Base-by-base conservation (phyloP, 257 asterid species). In the Gentiana straminea region DNA sequence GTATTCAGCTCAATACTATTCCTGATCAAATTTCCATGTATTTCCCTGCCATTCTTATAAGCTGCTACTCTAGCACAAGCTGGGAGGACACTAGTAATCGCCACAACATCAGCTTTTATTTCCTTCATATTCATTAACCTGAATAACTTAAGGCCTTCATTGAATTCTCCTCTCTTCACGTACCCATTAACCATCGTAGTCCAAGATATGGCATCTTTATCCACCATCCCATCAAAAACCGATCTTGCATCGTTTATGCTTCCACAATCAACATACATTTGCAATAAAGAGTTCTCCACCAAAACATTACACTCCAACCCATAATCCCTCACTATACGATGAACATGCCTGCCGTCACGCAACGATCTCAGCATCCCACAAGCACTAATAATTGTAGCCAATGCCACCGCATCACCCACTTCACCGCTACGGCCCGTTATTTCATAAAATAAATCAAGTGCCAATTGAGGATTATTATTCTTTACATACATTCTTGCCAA, bases 181-280 rank as follows among this genome's bases (percentile, higher is more conserved):
- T 64, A 61, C 8, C 70, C 71, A 51, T 65, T 55, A 55, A 65
- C 57, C 59, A 70, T 55, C 35, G 67, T 59, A 51, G 75, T 70
- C 71, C 71, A 70, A 49, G 75, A 64, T 44, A 70, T 70, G 49
- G 64, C 70, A 70, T 70, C 71, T 65, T 57, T 70, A 33, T 49
- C 7, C 53, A 5, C 35, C 55, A 70, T 64, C 53, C 49, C 50
- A 70, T 70, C 68, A 60, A 70, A 70, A 44, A 61, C 70, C 7
- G 59, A 59, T 50, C 68, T 62, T n/a, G 71, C 70, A 60, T 70
- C 71, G 46, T 38, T 57, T 13, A 64, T 8, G 33, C 70, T 64
- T 15, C 75, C 75, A 56, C 75, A 70, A 44, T 70, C 71, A 51
- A 65, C n/a, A 52, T 64, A 70, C 75, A 70, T 64, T 52, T 70